Evolutionary conservation across 1,284 basidiomycete species (phyloP).

Genomic region (Fomitopsis pinicola): DNA sequence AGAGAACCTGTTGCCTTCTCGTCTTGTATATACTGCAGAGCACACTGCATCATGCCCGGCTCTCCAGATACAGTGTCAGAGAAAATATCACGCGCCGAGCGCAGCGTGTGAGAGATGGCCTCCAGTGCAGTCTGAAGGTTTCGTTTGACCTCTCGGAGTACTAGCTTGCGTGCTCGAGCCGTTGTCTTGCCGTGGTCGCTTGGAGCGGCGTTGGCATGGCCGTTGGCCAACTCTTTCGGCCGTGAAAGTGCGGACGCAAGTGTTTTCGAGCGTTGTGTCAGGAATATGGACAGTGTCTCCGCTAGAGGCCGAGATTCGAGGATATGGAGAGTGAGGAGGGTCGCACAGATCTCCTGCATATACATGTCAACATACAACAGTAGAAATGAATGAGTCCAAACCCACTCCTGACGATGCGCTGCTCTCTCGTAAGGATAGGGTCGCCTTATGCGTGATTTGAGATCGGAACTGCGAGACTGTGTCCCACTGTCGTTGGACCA

Average conservation of each 20-base stretch:
- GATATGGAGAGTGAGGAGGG: conserved; percentile 76
- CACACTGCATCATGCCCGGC: conserved; percentile 49
- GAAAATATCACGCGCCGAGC: conserved; percentile 51
- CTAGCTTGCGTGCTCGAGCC: conserved; percentile 25
- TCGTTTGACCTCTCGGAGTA: conserved; percentile 47
- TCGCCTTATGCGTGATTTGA: conserved; percentile 83
- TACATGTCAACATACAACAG: conserved; percentile 3
- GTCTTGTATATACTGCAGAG: conserved; percentile 56
- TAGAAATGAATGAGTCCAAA: not conserved
- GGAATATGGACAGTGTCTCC: conserved; percentile 67
- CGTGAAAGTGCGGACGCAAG: conserved; percentile 44
- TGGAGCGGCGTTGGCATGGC: conserved; percentile 24
- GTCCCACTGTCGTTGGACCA: conserved; percentile 90
- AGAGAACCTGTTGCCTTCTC: conserved; percentile 34
- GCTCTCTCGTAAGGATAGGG: conserved; percentile 63
- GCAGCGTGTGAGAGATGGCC: conserved; percentile 52
- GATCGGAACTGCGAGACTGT: conserved; percentile 75
- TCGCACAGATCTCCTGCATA: conserved; percentile 64
- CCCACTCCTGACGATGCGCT: conserved; percentile 44
- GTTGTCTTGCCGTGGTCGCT: conserved; percentile 14
- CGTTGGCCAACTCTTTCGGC: conserved; percentile 30
- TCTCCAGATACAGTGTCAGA: conserved; percentile 22
- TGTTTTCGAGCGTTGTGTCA: conserved; percentile 69
- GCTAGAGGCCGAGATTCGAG: conserved; percentile 76
- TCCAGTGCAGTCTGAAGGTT: conserved; percentile 47